A percentile compares a stretch with the other conserved stretches of the same genome.
Evolutionary conservation across 2,329 filamentous ascomycete genomes (phyloP).

Genomic region (Alternaria gaisen): DNA sequence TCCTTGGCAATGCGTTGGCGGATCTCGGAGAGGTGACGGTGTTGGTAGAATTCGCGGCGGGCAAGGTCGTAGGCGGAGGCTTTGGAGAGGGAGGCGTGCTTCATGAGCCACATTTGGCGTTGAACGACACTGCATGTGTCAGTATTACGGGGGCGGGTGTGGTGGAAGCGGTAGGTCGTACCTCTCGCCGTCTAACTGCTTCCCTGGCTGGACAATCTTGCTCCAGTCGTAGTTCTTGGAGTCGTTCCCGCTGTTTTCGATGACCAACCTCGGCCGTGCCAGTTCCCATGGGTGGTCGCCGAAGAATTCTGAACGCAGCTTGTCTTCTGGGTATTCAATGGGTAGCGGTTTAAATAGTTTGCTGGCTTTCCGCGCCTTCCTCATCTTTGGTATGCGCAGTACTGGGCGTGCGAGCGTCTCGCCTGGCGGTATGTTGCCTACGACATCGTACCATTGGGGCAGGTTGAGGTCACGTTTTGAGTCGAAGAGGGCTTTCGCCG

Average conservation of each 20-base stretch:
- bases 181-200: slow-evolving; percentile 85
- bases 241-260: slow-evolving; percentile 89
- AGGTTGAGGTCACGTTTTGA: slow-evolving; percentile 52
- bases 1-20: slow-evolving; percentile 84
- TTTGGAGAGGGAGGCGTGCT: slow-evolving; percentile 62
- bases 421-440: slow-evolving; percentile 67
- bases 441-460: slow-evolving; percentile 66
- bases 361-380: slow-evolving; percentile 65
- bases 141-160: neutral
- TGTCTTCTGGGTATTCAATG: slow-evolving; percentile 84
- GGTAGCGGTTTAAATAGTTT: slow-evolving; percentile 81
- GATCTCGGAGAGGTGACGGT: slow-evolving; percentile 84
- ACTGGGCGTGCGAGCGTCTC: slow-evolving; percentile 66
- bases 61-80: slow-evolving; percentile 83
- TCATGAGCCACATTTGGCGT: slow-evolving; percentile 85
- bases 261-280: slow-evolving; percentile 82
- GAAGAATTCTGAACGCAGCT: slow-evolving; percentile 82
- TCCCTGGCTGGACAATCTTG: slow-evolving; percentile 75
- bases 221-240: slow-evolving; percentile 81
- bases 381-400: slow-evolving; percentile 57
- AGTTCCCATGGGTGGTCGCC: slow-evolving; percentile 97
- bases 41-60: slow-evolving; percentile 87
- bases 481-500: slow-evolving; percentile 61
- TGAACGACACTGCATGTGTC: slow-evolving; percentile 77
- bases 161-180: slow-evolving; percentile 48